Evolutionary conservation across 1,284 basidiomycete genomes (phyloP).

Genomic region (Puccinia novopanici): DNA sequence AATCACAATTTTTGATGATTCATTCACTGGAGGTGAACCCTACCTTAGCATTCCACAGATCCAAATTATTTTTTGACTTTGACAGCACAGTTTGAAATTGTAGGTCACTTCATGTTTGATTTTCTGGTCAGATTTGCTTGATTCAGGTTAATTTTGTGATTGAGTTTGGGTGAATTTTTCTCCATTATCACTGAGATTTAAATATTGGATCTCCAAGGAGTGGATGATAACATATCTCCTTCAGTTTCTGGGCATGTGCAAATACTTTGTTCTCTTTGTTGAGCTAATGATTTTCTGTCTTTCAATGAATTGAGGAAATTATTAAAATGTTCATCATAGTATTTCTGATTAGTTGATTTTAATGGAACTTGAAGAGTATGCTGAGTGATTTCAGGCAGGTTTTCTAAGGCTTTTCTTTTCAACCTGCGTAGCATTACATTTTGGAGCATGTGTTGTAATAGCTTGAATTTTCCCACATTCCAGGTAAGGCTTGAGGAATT

Average conservation of each 20-base stretch:
- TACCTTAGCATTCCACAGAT: neutral
- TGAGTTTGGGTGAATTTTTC: neutral
- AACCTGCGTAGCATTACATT: conserved; percentile 5
- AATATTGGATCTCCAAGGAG: too few species aligned
- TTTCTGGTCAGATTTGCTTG: neutral
- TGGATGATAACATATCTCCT: too few species aligned
- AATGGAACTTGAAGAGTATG: neutral
- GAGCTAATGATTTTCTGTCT: neutral
- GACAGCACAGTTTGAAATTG: neutral
- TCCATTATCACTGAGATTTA: neutral
- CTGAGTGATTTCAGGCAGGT: neutral
- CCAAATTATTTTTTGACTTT: neutral
- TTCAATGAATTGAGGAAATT: neutral
- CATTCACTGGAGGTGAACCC: neutral
- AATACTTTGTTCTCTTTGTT: neutral
- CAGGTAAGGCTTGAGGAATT: neutral
- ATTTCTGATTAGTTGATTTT: neutral
- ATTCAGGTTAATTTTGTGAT: neutral
- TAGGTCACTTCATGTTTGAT: neutral
- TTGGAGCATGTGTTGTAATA: neutral
- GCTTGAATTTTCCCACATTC: neutral
- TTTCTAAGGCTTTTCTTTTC: neutral
- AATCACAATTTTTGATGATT: neutral
- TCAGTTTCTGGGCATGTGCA: neutral
- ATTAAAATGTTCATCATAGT: neutral